These are phyloP conservation scores for Eucalyptus cladocalyx DNA, from an alignment of 345 rosid genomes.

Conservation along the genomic window DNA sequence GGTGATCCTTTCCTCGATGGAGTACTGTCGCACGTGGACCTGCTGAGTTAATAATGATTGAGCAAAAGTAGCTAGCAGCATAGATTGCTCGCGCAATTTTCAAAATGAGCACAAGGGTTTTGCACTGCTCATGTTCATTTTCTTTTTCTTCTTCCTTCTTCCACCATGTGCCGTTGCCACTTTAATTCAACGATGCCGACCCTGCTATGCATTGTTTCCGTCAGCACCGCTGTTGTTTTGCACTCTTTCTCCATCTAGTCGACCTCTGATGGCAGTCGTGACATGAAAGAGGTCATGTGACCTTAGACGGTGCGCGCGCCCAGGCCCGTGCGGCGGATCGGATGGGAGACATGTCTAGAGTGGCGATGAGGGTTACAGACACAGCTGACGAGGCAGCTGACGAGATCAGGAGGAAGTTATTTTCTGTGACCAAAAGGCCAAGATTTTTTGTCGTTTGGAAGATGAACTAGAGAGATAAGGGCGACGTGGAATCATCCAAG, in stretches of 20 bases:
- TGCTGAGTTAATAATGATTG: not conserved
- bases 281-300: not conserved
- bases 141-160: not conserved
- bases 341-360: not conserved
- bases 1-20: not conserved
- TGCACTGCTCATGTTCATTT: not conserved
- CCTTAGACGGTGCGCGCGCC: not conserved
- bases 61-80: not conserved
- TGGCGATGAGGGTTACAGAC: not conserved
- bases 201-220: not conserved
- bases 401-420: not conserved
- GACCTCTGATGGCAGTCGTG: not conserved
- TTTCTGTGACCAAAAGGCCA: not conserved
- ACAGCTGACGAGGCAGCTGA: no score
- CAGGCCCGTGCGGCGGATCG: fast-evolving
- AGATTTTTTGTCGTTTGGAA: not conserved
- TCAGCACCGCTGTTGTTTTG: not conserved
- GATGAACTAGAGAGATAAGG: not conserved
- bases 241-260: not conserved
- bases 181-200: not conserved
- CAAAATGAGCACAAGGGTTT: not conserved
- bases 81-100: not conserved
- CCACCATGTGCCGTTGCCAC: not conserved
- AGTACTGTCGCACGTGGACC: not conserved
- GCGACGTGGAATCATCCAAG: not conserved